A percentile compares a stretch with the other conserved stretches of the same genome.
Evolutionary conservation across 192 early-diverging fungal genomes (phyloP).

Genomic region (Entomortierella beljakovae): DNA sequence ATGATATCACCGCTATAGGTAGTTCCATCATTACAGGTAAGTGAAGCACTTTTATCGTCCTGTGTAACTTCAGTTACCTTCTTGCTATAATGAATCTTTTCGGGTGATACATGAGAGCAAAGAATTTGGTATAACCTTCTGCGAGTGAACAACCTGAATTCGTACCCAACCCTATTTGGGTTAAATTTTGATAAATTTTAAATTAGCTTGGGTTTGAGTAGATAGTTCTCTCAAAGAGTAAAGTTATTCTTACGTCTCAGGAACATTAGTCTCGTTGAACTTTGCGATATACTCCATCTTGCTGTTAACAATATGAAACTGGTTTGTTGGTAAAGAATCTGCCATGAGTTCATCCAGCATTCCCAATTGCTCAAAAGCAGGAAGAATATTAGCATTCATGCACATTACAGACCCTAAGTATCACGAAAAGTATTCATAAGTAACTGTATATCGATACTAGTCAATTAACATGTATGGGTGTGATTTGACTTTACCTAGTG

Average conservation of each 20-base stretch:
- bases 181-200: no score
- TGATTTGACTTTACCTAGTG: constrained; percentile 8
- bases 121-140: constrained; percentile 10
- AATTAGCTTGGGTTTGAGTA: no score
- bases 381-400: constrained; percentile 8
- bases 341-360: constrained; percentile 5
- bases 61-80: constrained; percentile 8
- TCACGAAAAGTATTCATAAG: not conserved
- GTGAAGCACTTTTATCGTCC: constrained; percentile 7
- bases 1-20: constrained; percentile 19
- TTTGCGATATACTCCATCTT: not conserved
- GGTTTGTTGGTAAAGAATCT: not conserved
- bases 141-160: not conserved
- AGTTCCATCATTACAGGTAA: constrained; percentile 7
- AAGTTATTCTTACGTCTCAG: no score
- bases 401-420: constrained; percentile 3
- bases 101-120: not conserved
- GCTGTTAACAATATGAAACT: not conserved
- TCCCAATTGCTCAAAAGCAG: constrained; percentile 17
- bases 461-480: not conserved
- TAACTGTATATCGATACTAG: not conserved
- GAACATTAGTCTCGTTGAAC: no score
- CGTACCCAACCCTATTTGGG: not conserved
- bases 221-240: no score
- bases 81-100: constrained; percentile 13